These are phyloP conservation scores for Dimargaris verticillata DNA, from an alignment of 192 early-diverging fungal genomes.

Conservation along the genomic window DNA sequence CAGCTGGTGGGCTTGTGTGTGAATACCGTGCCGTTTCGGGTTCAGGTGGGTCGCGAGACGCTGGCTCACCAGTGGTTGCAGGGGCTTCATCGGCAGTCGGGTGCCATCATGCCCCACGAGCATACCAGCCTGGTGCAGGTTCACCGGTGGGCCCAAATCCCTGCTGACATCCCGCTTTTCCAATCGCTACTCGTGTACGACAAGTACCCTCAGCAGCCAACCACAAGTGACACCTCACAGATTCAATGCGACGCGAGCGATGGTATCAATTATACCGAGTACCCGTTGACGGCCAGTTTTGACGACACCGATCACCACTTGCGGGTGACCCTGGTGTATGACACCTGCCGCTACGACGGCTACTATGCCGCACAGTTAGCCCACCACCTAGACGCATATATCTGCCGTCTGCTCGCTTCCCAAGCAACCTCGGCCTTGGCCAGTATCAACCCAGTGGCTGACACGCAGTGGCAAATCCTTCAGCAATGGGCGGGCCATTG, in stretches of 20 bases:
- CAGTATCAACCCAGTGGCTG: no score
- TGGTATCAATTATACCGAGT: constrained; percentile 6
- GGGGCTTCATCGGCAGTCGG: background rate
- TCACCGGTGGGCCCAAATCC: background rate
- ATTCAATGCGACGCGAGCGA: background rate
- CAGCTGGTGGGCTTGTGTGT: background rate
- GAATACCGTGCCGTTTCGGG: constrained; percentile 6
- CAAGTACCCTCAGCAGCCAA: background rate
- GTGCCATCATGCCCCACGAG: background rate
- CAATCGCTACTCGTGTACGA: background rate
- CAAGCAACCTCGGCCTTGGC: no score
- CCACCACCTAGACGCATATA: no score
- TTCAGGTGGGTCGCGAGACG: background rate
- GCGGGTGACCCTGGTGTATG: no score
- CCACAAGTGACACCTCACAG: no score
- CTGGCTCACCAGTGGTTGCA: background rate
- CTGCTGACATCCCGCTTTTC: background rate
- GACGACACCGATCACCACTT: background rate
- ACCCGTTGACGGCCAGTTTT: background rate
- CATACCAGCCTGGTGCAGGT: background rate
- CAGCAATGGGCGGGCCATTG: no score
- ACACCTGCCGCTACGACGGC: background rate
- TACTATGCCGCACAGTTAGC: background rate
- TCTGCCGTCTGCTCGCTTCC: no score
- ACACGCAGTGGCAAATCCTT: no score